phyloP scores from a whole-genome alignment of 2,329 filamentous ascomycete genomes.

The Penicillium rolfsii region DNA sequence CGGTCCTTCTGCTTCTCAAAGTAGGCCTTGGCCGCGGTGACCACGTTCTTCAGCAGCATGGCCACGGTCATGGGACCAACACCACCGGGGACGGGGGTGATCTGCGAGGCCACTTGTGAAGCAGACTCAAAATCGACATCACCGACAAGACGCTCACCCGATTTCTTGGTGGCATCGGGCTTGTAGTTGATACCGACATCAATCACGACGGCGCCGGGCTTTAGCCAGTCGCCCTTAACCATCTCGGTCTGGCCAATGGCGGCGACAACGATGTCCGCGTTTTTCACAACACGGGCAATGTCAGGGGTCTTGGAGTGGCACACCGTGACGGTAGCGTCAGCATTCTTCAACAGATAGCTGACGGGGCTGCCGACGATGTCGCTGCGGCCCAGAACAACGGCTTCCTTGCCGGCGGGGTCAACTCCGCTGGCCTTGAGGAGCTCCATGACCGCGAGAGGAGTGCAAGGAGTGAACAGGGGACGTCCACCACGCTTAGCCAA shows the following conservation, averaged over 20 bases:
- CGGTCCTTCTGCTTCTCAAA: constrained; percentile 83
- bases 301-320: constrained; percentile 88
- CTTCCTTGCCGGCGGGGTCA: constrained; percentile 83
- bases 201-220: constrained; percentile 91
- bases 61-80: constrained; percentile 99
- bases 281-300: constrained; percentile 73
- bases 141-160: constrained; percentile 86
- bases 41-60: constrained; percentile 95
- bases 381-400: constrained; percentile 90
- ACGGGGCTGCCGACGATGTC: constrained; percentile 98
- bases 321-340: constrained; percentile 93
- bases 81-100: constrained; percentile 94
- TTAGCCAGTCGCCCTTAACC: constrained; percentile 93
- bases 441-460: constrained; percentile 95
- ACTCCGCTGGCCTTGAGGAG: constrained; percentile 83
- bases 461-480: constrained; percentile 91
- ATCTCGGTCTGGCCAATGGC: constrained; percentile 87
- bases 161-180: constrained; percentile 85
- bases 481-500: constrained; percentile 91
- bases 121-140: constrained; percentile 93
- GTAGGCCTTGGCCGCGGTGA: constrained; percentile 78
- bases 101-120: constrained; percentile 81
- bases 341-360: constrained; percentile 92
- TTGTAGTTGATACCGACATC: constrained; percentile 98
- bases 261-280: constrained; percentile 86